Conservation (phyloP, 495 filamentous ascomycete genomes). For the Penicillium canescens region DNA sequence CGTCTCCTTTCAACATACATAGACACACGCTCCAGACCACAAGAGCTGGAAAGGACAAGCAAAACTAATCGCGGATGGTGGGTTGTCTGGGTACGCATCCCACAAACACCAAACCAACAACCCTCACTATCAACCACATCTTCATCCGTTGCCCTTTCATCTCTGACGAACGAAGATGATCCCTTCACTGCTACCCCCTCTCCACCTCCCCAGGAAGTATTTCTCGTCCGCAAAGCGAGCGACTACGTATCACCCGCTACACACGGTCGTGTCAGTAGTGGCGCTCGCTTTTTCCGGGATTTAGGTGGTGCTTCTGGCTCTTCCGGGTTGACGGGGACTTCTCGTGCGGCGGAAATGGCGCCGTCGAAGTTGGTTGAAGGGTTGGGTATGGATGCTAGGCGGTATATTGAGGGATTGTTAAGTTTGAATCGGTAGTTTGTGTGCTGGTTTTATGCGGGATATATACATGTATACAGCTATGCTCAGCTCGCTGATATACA, state of each 20-base stretch:
- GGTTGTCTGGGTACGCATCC: conserved; percentile 86
- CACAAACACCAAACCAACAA: conserved; percentile 31
- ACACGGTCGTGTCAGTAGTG: conserved; percentile 39
- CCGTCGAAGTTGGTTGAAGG: conserved; percentile 75
- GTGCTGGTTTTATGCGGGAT: too few relatives aligned
- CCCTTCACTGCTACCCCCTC: conserved; percentile 5
- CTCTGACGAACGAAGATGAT: conserved; percentile 21
- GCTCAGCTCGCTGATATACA: too few relatives aligned
- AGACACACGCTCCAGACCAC: conserved; percentile 55
- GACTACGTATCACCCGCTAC: conserved; percentile 49
- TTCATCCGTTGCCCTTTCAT: conserved; percentile 16
- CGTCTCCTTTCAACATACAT: conserved; percentile 77
- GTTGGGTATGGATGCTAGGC: conserved; percentile 81
- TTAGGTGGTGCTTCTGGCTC: conserved; percentile 40
- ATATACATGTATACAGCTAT: too few relatives aligned
- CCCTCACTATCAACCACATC: conserved; percentile 20
- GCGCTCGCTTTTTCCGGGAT: conserved; percentile 50
- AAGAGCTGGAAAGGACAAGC: conserved; percentile 80
- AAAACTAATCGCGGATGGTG: conserved; percentile 95
- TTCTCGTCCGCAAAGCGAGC: conserved; percentile 76
- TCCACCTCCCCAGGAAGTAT: conserved; percentile 61
- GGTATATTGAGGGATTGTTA: conserved; percentile 82
- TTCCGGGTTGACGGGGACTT: conserved; percentile 19
- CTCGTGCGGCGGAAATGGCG: conserved; percentile 45
- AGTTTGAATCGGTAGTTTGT: conserved; percentile 63